Percentiles rank a stretch among this genome's conserved stretches.
Evolutionary conservation across 225 moss, liverwort and hornwort genomes (phyloP).

Genomic region (Pseudisothecium myosuroides): DNA sequence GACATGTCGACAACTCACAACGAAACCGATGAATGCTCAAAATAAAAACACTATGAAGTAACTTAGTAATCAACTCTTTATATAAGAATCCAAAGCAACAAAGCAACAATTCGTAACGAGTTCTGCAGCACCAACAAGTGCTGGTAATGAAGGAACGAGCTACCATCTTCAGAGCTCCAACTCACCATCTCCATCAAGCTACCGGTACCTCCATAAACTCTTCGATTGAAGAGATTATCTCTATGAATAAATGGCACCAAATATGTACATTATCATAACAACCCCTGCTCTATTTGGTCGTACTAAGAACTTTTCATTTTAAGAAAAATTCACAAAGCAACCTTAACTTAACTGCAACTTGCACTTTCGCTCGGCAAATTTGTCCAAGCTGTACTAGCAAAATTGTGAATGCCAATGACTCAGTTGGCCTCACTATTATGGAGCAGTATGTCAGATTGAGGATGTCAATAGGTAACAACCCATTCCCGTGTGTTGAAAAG

Average conservation of each 20-base stretch:
- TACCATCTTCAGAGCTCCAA: neutral
- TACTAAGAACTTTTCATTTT: neutral
- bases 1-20: neutral
- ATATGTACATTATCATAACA: neutral
- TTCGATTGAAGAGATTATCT: neutral
- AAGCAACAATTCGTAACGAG: neutral
- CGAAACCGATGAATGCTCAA: neutral
- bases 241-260: neutral
- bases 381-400: neutral
- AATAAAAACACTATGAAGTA: neutral
- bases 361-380: neutral
- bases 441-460: neutral
- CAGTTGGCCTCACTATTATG: neutral
- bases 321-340: neutral
- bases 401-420: neutral
- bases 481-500: neutral
- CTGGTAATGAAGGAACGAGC: neutral
- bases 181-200: neutral
- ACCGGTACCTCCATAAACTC: neutral
- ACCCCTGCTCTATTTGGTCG: neutral
- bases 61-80: neutral
- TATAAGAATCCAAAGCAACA: neutral
- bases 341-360: neutral
- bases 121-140: neutral
- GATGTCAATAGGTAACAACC: neutral